Evolutionary conservation across 768 basidiomycete species (phyloP), one percentile per base, ranked within the genome.

Genomic region (Termitomyces sp.): DNA sequence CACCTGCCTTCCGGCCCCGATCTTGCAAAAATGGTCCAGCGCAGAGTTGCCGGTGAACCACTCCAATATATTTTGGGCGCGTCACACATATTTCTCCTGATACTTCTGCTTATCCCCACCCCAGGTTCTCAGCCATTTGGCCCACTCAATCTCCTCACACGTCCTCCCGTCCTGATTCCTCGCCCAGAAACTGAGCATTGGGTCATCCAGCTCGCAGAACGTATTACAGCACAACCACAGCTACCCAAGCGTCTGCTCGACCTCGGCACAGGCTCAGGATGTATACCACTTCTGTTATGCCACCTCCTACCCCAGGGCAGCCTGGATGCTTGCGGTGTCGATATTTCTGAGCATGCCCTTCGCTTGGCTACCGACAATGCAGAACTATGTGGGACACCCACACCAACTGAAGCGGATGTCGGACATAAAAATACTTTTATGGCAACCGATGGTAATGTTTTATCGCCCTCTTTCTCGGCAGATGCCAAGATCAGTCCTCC

Each of bases 101-200:
- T 56, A 62, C 48, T 60, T 57, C 48, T 59, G 36, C 60, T 60
- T 57, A 56, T 66, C 61, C 62, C 46, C 58, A 56, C 62, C 34
- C 61, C 66, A 83, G 93, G 91, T n/a, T 87, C 84, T 36, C 89
- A 92, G 69, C 92, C 94, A 0, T 97, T 98, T 73, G 94, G 94
- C 9, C 85, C 89, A 5, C 84, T 98, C 51, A 79, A 84, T 67
- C 81, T 98, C 68, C 77, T 86, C 61, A 78, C 81, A 10, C 84
- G 91, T 17, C 78, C 89, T 2, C 96, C 96, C 1, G 86, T 88
- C 17, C 86, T 98, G 64, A 98, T 98, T 47, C 96, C 96, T 12
- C 89, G 96, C 14, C 92, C 95, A 48, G 96, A 99, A 74, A 99
- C 96, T 0, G 94, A 97, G 69, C 74, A 93, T 65, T 92, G 91